A percentile compares a stretch with the other conserved stretches of the same genome.
These are phyloP conservation scores for Globisporangium canariense DNA, from an alignment of 352 stramenopile genomes.

Conservation along the genomic window DNA sequence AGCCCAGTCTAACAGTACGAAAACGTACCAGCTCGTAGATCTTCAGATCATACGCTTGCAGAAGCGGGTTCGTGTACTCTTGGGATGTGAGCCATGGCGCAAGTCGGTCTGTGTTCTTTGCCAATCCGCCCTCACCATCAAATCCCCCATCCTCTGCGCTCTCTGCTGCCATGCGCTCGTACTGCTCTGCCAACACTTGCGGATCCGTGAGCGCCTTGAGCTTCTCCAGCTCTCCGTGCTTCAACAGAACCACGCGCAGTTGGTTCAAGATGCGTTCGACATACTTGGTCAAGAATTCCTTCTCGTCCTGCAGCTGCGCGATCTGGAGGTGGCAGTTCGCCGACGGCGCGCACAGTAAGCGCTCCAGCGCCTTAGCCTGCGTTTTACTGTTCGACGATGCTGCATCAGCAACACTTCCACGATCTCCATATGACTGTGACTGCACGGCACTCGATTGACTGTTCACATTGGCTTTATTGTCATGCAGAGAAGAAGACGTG, in stretches of 20 bases:
- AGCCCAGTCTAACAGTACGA: not conserved
- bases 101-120: constrained; percentile 9
- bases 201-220: constrained; percentile 56
- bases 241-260: constrained; percentile 50
- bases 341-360: constrained; percentile 17
- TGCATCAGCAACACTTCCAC: not conserved
- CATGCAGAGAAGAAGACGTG: not conserved
- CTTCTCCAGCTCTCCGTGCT: constrained; percentile 70
- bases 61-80: constrained; percentile 68
- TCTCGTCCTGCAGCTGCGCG: constrained; percentile 50
- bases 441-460: not conserved
- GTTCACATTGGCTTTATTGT: not conserved
- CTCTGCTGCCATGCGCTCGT: constrained; percentile 12
- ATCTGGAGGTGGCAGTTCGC: constrained; percentile 37
- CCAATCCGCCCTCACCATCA: not conserved
- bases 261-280: constrained; percentile 65
- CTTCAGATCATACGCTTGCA: constrained; percentile 76
- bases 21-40: constrained; percentile 64
- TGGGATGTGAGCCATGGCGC: constrained; percentile 68
- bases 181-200: constrained; percentile 11
- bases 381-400: not conserved
- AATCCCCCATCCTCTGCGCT: constrained; percentile 15
- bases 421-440: not conserved
- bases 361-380: not conserved
- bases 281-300: constrained; percentile 62